These are phyloP conservation scores for Phylloporus sp. DNA, from an alignment of 768 basidiomycete species.

Conservation along the genomic window DNA sequence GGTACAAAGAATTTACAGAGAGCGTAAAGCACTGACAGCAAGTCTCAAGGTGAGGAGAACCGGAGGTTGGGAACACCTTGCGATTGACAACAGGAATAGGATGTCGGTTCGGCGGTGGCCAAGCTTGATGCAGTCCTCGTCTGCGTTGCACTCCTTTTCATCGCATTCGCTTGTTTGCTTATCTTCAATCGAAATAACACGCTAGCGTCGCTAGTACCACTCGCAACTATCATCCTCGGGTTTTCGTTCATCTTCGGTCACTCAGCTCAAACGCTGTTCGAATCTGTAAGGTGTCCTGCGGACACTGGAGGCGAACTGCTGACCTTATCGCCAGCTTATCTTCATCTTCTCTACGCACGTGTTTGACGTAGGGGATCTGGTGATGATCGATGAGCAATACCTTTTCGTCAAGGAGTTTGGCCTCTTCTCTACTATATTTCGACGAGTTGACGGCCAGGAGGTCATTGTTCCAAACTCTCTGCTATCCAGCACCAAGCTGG, in stretches of 20 bases:
- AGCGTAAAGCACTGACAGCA: slow-evolving; percentile 65
- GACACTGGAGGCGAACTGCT: neutral
- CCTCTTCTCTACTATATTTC: slow-evolving; percentile 72
- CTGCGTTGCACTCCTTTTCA: slow-evolving; percentile 47
- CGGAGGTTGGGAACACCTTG: neutral
- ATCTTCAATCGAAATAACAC: slow-evolving; percentile 69
- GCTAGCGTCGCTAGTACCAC: slow-evolving; percentile 66
- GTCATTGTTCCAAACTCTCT: slow-evolving; percentile 75
- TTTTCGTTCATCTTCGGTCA: slow-evolving; percentile 85
- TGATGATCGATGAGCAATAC: slow-evolving; percentile 62
- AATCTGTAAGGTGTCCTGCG: slow-evolving; percentile 48
- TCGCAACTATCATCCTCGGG: slow-evolving; percentile 75
- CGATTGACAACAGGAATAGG: slow-evolving; percentile 36
- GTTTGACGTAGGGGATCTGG: slow-evolving; percentile 79
- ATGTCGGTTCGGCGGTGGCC: slow-evolving; percentile 65
- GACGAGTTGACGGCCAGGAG: slow-evolving; percentile 76
- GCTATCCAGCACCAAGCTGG: slow-evolving; percentile 62
- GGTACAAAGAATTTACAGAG: slow-evolving; percentile 73
- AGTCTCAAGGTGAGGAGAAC: slow-evolving; percentile 54
- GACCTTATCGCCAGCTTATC: slow-evolving; percentile 48
- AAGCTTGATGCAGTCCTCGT: slow-evolving; percentile 76
- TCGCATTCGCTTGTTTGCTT: slow-evolving; percentile 66
- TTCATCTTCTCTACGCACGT: slow-evolving; percentile 85
- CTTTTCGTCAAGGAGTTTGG: slow-evolving; percentile 67
- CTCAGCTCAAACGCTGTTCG: slow-evolving; percentile 73